phyloP scores from a whole-genome alignment of 371 early-diverging fungal species.

The Sporodiniella umbellata region DNA sequence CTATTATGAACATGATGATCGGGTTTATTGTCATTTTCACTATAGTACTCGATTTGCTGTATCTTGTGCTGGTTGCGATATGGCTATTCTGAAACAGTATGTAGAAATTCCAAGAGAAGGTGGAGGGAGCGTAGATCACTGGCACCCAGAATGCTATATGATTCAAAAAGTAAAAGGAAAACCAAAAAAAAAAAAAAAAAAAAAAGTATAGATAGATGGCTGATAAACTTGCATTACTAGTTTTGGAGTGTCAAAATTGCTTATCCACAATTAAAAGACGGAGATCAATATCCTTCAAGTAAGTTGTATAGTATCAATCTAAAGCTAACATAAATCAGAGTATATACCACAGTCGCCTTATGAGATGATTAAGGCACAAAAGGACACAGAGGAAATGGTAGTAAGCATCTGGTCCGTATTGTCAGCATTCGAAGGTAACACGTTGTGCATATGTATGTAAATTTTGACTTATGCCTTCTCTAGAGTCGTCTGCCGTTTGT shows the following conservation, averaged over 20 bases:
- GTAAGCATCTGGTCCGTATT: conserved; percentile 85
- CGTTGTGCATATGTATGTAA: no score
- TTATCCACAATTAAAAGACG: conserved; percentile 17
- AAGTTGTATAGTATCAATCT: background rate
- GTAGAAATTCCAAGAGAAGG: conserved; percentile 84
- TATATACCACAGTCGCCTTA: conserved; percentile 15
- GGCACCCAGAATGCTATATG: conserved; percentile 99
- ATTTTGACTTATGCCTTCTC: background rate
- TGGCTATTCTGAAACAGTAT: conserved; percentile 90
- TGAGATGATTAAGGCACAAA: conserved; percentile 21
- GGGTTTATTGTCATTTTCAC: conserved; percentile 93
- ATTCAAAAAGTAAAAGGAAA: conserved; percentile 87
- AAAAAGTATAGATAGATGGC: no score
- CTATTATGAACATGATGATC: conserved; percentile 91
- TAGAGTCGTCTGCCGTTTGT: conserved; percentile 93
- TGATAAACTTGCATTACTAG: no score
- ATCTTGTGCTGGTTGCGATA: conserved; percentile 90
- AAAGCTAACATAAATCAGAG: no score
- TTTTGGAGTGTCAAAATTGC: conserved; percentile 76
- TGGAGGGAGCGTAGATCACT: conserved; percentile 73
- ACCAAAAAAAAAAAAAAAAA: background rate
- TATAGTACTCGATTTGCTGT: conserved; percentile 88
- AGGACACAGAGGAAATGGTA: conserved; percentile 75
- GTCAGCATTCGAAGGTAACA: conserved; percentile 76
- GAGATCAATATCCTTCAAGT: conserved; percentile 11